phyloP scores from a whole-genome alignment of 2,329 filamentous ascomycete genomes.

The Pezicula neosporulosa region DNA sequence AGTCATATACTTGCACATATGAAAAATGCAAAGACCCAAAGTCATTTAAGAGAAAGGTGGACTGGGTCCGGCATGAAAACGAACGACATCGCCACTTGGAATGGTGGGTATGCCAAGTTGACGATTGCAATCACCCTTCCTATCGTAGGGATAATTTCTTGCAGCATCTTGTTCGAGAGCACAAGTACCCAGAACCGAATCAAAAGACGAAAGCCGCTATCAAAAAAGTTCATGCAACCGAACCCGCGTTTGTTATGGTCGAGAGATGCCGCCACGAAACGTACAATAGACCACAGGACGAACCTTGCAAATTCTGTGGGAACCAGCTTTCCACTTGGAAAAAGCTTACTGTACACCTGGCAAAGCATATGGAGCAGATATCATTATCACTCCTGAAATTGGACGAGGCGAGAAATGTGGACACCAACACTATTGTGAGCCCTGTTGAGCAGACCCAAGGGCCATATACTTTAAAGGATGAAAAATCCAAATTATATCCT shows the following conservation, averaged over 20 bases:
- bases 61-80: slow-evolving; percentile 94
- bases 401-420: slow-evolving; percentile 49
- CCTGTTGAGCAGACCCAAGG: too few species aligned
- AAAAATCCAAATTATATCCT: too few species aligned
- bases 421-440: slow-evolving; percentile 63
- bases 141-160: slow-evolving; percentile 90
- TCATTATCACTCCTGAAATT: slow-evolving; percentile 73
- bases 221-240: slow-evolving; percentile 53
- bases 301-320: slow-evolving; percentile 84
- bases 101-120: slow-evolving; percentile 83
- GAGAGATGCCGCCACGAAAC: slow-evolving; percentile 76
- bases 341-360: slow-evolving; percentile 88
- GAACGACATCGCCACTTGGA: slow-evolving; percentile 87
- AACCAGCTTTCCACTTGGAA: slow-evolving; percentile 83
- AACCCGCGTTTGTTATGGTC: slow-evolving; percentile 73
- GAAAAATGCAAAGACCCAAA: slow-evolving; percentile 78
- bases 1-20: slow-evolving; percentile 92
- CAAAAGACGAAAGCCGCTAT: slow-evolving; percentile 69
- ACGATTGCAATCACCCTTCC: slow-evolving; percentile 78
- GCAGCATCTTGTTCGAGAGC: slow-evolving; percentile 87
- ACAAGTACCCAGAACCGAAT: slow-evolving; percentile 81
- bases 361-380: slow-evolving; percentile 92
- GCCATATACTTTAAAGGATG: too few species aligned
- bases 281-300: slow-evolving; percentile 59
- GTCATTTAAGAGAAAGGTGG: slow-evolving; percentile 91